phyloP scores from a whole-genome alignment of 495 filamentous ascomycete species.

The Entonaema liquescens region DNA sequence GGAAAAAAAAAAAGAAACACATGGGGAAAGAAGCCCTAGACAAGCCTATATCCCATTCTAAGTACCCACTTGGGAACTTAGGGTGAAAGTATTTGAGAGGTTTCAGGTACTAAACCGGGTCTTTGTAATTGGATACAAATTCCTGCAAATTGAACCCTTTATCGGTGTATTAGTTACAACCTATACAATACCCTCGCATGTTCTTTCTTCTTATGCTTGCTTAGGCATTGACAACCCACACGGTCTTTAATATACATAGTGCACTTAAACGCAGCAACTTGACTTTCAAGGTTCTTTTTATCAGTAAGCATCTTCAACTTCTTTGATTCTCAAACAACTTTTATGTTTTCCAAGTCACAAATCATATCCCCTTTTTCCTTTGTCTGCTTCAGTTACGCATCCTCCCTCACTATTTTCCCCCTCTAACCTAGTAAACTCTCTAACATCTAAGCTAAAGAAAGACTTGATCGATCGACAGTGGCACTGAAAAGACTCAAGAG shows the following conservation, averaged over 20 bases:
- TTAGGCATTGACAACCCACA: constrained; percentile 1
- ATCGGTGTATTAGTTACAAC: constrained; percentile 20
- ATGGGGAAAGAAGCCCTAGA: constrained; percentile 31
- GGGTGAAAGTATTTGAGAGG: constrained; percentile 14
- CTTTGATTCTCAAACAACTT: not conserved
- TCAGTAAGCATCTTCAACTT: constrained; percentile 8
- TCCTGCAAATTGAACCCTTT: not conserved
- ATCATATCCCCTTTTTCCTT: not conserved
- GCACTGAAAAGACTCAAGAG: constrained; percentile 13
- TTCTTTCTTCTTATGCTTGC: constrained; percentile 20
- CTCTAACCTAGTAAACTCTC: not conserved
- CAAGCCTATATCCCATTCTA: constrained; percentile 10
- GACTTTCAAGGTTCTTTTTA: not conserved
- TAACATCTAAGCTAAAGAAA: not conserved
- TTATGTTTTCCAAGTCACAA: not conserved
- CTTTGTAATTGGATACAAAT: not conserved
- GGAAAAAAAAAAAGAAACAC: constrained; percentile 9
- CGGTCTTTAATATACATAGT: not conserved
- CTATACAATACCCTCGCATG: not conserved
- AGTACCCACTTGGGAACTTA: constrained; percentile 24
- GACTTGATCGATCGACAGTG: constrained; percentile 9
- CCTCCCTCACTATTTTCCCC: not conserved
- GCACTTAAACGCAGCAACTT: constrained; percentile 4
- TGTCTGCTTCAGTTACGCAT: not conserved
- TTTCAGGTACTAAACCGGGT: constrained; percentile 18